A percentile compares a stretch with the other conserved stretches of the same genome.
These are phyloP conservation scores for Candida hispaniensis DNA, from an alignment of 805 yeast species.

Conservation along the genomic window DNA sequence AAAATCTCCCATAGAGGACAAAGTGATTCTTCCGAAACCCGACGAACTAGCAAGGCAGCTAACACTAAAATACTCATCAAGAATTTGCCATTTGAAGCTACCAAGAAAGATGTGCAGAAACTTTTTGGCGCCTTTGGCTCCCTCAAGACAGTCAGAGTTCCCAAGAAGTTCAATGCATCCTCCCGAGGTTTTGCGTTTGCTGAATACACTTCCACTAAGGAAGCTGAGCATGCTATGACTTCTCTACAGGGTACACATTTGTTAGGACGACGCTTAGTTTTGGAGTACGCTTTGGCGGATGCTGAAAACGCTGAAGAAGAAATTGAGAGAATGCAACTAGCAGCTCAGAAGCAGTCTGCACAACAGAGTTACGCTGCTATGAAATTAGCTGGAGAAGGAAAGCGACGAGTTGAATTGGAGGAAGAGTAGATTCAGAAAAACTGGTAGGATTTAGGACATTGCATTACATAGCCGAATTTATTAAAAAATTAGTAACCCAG, in stretches of 20 bases:
- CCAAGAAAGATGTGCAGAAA: conserved; percentile 85
- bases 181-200: conserved; percentile 98
- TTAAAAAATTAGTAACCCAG: too few species aligned
- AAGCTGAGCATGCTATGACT: conserved; percentile 89
- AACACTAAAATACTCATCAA: conserved; percentile 71
- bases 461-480: too few species aligned
- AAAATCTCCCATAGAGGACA: conserved; percentile 71
- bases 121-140: conserved; percentile 84
- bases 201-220: conserved; percentile 75
- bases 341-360: conserved; percentile 70
- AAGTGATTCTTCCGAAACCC: conserved; percentile 23
- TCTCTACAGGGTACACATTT: conserved; percentile 93
- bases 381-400: conserved; percentile 55
- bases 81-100: conserved; percentile 94
- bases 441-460: too few species aligned
- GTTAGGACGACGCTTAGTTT: conserved; percentile 84
- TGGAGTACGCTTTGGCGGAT: conserved; percentile 83
- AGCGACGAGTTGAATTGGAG: conserved; percentile 51
- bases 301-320: conserved; percentile 80
- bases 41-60: conserved; percentile 18
- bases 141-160: conserved; percentile 89
- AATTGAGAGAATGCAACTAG: conserved; percentile 79
- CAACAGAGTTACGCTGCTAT: conserved; percentile 60
- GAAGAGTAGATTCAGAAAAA: too few species aligned
- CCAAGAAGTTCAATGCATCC: conserved; percentile 86